Evolutionary conservation across 1,284 basidiomycete species (phyloP).

Genomic region (Coniferiporia sulphurascens): DNA sequence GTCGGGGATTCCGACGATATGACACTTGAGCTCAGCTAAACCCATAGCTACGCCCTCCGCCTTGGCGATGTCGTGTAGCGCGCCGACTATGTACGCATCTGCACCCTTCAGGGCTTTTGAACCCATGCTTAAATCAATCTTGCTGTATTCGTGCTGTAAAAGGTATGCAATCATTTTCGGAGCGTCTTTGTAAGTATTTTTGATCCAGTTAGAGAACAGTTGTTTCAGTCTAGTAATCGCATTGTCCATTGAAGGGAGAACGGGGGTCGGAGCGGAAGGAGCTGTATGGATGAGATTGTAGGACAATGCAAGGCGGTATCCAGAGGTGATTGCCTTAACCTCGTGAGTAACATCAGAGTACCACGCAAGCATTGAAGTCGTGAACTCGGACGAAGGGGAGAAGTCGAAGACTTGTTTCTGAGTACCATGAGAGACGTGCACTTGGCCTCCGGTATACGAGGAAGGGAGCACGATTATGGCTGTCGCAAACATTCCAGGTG

Average conservation of each 20-base stretch:
- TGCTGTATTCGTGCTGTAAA: slow-evolving; percentile 27
- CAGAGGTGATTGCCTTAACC: slow-evolving; percentile 39
- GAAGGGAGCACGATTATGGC: slow-evolving; percentile 42
- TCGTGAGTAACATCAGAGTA: slow-evolving; percentile 44
- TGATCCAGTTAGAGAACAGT: slow-evolving; percentile 30
- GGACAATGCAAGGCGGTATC: slow-evolving; percentile 41
- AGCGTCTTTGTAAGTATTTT: slow-evolving; percentile 13
- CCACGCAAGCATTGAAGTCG: slow-evolving; percentile 40
- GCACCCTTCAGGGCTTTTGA: slow-evolving; percentile 25
- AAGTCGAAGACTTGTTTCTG: slow-evolving; percentile 30
- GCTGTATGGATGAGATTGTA: slow-evolving; percentile 32
- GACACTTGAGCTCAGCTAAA: slow-evolving; percentile 35
- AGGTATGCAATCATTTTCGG: slow-evolving; percentile 26
- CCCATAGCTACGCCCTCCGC: slow-evolving; percentile 25
- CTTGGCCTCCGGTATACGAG: slow-evolving; percentile 36
- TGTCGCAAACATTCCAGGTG: slow-evolving; percentile 41
- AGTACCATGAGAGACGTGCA: slow-evolving; percentile 35
- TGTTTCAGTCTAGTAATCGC: slow-evolving; percentile 22
- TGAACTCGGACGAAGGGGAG: slow-evolving; percentile 25
- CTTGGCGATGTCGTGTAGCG: slow-evolving; percentile 18
- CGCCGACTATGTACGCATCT: slow-evolving; percentile 23
- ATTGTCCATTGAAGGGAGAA: slow-evolving; percentile 16
- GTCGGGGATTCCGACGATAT: slow-evolving; percentile 28
- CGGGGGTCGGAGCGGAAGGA: slow-evolving; percentile 21
- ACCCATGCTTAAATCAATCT: slow-evolving; percentile 17